A percentile compares a stretch with the other conserved stretches of the same genome.
Evolutionary conservation across 306 rosid genomes (phyloP).

Genomic region (Canavalia gladiata): DNA sequence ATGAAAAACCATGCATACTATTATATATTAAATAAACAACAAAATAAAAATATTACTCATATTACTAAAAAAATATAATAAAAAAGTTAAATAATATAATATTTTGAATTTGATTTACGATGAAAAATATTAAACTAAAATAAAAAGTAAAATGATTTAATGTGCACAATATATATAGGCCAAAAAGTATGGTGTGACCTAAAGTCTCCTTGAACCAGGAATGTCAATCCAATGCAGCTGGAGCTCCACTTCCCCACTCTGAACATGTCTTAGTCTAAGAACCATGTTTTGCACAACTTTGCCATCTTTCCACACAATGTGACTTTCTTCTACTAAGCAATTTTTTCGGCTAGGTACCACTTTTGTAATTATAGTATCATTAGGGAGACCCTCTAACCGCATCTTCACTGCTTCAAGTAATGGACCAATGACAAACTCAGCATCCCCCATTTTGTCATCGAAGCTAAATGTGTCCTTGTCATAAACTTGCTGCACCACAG

Average conservation of each 20-base stretch:
- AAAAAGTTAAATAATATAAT: no score
- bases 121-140: no score
- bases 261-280: slow-evolving; percentile 83
- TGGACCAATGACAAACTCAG: slow-evolving; percentile 68
- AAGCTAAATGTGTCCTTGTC: slow-evolving; percentile 73
- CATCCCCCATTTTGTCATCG: slow-evolving; percentile 93
- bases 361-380: slow-evolving; percentile 62
- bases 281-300: slow-evolving; percentile 67
- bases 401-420: slow-evolving; percentile 61
- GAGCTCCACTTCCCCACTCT: slow-evolving; percentile 79
- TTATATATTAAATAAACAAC: no score
- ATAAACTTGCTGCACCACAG: slow-evolving; percentile 65
- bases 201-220: slow-evolving; percentile 67
- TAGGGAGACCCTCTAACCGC: slow-evolving; percentile 53
- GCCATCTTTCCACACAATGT: slow-evolving; percentile 64
- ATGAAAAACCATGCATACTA: no score
- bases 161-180: background rate
- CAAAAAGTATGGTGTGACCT: slow-evolving; percentile 3
- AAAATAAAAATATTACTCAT: no score
- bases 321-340: slow-evolving; percentile 81
- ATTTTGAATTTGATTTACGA: no score
- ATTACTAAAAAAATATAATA: no score
- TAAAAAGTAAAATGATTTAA: no score
- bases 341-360: slow-evolving; percentile 66
- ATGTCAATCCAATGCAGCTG: slow-evolving; percentile 81